These are phyloP conservation scores for Mimosa bimucronata DNA, from an alignment of 306 rosid species.

Conservation along the genomic window DNA sequence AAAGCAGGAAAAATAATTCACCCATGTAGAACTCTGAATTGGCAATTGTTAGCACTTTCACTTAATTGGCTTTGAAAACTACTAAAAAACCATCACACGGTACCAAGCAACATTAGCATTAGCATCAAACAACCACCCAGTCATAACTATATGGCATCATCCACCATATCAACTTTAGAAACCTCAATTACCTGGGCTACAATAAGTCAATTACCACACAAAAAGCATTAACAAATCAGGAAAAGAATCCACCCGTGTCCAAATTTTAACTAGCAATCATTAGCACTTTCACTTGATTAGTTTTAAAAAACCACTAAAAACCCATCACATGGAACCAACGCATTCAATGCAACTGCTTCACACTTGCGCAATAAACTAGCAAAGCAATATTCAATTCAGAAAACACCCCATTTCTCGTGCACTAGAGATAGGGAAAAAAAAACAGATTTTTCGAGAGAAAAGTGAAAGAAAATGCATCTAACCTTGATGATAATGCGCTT, in stretches of 20 bases:
- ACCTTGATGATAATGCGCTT: conserved; percentile 32
- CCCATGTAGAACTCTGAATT: background rate
- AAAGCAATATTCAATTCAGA: background rate
- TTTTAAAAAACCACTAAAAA: background rate
- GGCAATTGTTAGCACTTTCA: background rate
- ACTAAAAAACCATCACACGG: background rate
- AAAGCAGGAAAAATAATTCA: background rate
- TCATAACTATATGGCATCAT: background rate
- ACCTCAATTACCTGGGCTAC: background rate
- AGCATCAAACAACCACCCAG: conserved; percentile 1
- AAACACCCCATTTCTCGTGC: background rate
- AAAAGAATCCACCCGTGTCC: background rate
- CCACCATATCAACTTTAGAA: conserved; percentile 10
- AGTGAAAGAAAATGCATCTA: background rate
- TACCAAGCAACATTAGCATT: background rate
- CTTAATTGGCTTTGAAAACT: background rate
- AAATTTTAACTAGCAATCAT: background rate
- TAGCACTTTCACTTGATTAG: background rate
- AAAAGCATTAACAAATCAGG: background rate
- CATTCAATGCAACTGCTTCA: background rate
- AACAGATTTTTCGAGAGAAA: background rate
- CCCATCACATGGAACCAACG: background rate
- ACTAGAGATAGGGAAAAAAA: background rate
- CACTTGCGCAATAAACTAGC: background rate
- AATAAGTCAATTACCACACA: background rate